These are phyloP conservation scores for Batkoa obscura DNA, from an alignment of 371 early-diverging fungal species.

Conservation along the genomic window DNA sequence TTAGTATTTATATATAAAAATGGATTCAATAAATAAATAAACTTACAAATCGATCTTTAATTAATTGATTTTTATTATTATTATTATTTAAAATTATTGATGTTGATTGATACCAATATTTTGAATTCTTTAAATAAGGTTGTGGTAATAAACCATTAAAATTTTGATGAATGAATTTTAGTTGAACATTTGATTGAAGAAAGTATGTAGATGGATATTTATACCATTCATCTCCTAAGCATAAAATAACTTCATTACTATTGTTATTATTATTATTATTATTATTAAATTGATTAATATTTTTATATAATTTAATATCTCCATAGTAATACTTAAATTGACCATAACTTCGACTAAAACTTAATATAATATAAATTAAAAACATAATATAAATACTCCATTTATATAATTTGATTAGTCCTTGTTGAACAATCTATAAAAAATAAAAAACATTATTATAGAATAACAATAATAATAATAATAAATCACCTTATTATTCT, in stretches of 20 bases:
- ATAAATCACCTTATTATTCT: background rate
- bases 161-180: conserved; percentile 35
- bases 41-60: conserved; percentile 32
- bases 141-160: conserved; percentile 54
- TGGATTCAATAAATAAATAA: background rate
- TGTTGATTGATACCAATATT: conserved; percentile 18
- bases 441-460: no score
- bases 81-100: conserved; percentile 19
- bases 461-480: background rate
- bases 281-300: conserved; percentile 2
- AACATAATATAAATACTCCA: background rate
- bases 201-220: conserved; percentile 81
- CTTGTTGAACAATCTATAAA: background rate
- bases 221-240: conserved; percentile 90
- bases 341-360: conserved; percentile 13
- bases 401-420: background rate
- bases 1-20: background rate
- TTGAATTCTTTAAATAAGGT: conserved; percentile 5
- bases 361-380: conserved; percentile 10
- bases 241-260: conserved; percentile 27
- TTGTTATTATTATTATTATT: background rate
- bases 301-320: conserved; percentile 6
- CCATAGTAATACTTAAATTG: conserved; percentile 15
- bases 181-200: conserved; percentile 39
- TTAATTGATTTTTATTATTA: conserved; percentile 47